A percentile compares a stretch with the other conserved stretches of the same genome.
These are phyloP conservation scores for Phlyctochytrium arcticum DNA, from an alignment of 192 early-diverging fungal genomes.

Conservation along the genomic window DNA sequence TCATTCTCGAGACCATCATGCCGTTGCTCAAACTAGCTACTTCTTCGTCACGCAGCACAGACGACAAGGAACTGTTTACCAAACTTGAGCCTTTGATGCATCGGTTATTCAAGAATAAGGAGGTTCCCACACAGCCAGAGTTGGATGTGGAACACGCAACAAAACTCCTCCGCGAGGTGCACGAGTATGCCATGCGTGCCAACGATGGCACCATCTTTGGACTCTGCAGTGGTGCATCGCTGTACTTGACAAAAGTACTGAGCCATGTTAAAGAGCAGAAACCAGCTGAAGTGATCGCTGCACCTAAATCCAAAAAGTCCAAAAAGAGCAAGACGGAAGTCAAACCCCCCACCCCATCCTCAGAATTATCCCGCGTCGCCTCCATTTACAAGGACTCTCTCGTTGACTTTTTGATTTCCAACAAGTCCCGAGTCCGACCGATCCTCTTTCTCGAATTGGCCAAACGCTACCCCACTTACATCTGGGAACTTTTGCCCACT, in stretches of 20 bases:
- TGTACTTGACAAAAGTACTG: slow-evolving; percentile 56
- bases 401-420: slow-evolving; percentile 70
- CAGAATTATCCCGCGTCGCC: slow-evolving; percentile 30
- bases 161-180: slow-evolving; percentile 59
- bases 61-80: slow-evolving; percentile 57
- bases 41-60: slow-evolving; percentile 39
- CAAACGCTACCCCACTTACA: slow-evolving; percentile 52
- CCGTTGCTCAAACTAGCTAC: slow-evolving; percentile 63
- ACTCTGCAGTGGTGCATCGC: slow-evolving; percentile 51
- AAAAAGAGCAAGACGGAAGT: slow-evolving; percentile 15
- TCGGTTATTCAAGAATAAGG: slow-evolving; percentile 59
- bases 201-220: slow-evolving; percentile 46
- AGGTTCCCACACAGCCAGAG: slow-evolving; percentile 47
- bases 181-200: slow-evolving; percentile 70
- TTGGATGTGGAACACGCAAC: slow-evolving; percentile 52
- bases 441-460: slow-evolving; percentile 66
- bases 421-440: slow-evolving; percentile 64
- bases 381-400: slow-evolving; percentile 56
- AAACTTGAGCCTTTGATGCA: slow-evolving; percentile 64
- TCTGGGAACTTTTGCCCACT: slow-evolving; percentile 58
- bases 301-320: slow-evolving; percentile 4
- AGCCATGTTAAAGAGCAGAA: slow-evolving; percentile 40
- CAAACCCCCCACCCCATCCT: background rate
- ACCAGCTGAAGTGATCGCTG: too few relatives aligned
- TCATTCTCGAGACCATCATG: slow-evolving; percentile 67